phyloP scores from a whole-genome alignment of 78 protist genomes.

The Blattamonas nauphoetae region DNA sequence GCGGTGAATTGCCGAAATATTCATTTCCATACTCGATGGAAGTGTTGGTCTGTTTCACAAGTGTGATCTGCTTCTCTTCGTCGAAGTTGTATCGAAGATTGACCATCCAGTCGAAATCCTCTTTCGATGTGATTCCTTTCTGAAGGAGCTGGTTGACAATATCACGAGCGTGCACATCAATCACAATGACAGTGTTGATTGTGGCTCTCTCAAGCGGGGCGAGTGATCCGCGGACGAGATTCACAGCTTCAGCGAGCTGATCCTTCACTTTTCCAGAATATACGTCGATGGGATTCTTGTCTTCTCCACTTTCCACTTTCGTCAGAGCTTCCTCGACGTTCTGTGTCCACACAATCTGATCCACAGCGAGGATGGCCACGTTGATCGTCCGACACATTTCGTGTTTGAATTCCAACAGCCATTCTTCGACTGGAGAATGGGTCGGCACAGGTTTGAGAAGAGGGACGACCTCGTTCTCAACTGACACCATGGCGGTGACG shows the following conservation, averaged over 20 bases:
- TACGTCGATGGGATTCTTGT: slow-evolving; percentile 1
- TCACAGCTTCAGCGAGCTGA: slow-evolving; percentile 34
- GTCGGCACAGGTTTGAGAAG: neutral
- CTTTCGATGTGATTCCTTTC: neutral
- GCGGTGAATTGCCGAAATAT: too few species aligned
- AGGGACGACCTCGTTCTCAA: too few species aligned
- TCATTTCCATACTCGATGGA: too few species aligned
- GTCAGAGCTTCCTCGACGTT: too few species aligned
- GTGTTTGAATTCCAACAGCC: slow-evolving; percentile 26
- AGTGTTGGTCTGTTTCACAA: too few species aligned
- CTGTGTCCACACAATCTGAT: too few species aligned
- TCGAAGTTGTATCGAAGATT: too few species aligned
- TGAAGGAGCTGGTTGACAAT: neutral
- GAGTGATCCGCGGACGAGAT: slow-evolving; percentile 36
- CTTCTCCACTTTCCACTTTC: neutral
- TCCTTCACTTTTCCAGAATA: neutral
- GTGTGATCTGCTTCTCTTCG: too few species aligned
- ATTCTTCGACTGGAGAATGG: slow-evolving; percentile 40
- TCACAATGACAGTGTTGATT: slow-evolving; percentile 33
- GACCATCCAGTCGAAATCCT: slow-evolving; percentile 44
- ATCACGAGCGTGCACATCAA: too few species aligned
- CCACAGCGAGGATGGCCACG: too few species aligned
- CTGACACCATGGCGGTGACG: too few species aligned
- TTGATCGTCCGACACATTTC: slow-evolving; percentile 31
- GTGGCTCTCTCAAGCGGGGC: slow-evolving; percentile 15